A percentile compares a stretch with the other conserved stretches of the same genome.
Conservation (phyloP, 768 basidiomycete genomes). For the Kwoniella europaea region DNA sequence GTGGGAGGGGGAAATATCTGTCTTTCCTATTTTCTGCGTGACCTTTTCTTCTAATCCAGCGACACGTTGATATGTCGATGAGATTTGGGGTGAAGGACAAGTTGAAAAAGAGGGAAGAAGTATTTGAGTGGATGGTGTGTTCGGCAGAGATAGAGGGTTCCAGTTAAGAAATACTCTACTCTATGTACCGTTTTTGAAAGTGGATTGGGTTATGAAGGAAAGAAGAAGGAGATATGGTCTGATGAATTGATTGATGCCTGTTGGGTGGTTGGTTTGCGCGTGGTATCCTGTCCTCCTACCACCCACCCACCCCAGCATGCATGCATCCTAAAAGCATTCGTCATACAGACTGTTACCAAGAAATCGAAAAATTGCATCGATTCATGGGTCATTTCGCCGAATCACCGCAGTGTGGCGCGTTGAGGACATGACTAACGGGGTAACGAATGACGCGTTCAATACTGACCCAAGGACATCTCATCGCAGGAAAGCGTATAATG, state of each 20-base stretch:
- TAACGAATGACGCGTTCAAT: background rate
- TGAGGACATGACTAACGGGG: background rate
- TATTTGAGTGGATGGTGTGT: background rate
- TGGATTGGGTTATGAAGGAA: constrained; percentile 3
- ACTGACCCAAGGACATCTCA: background rate
- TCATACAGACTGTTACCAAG: background rate
- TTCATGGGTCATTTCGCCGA: background rate
- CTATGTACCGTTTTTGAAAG: constrained; percentile 24
- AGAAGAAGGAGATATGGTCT: background rate
- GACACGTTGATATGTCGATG: constrained; percentile 8
- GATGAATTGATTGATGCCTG: background rate
- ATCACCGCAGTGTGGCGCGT: background rate
- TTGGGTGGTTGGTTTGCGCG: constrained; percentile 1
- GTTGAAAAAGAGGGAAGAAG: constrained; percentile 7
- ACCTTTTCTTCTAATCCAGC: background rate
- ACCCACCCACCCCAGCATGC: too few relatives aligned
- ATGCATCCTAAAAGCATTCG: background rate
- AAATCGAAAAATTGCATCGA: background rate
- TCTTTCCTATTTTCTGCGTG: constrained; percentile 8
- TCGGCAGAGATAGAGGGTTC: constrained; percentile 17
- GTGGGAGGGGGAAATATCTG: background rate
- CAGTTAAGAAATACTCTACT: constrained; percentile 7
- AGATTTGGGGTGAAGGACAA: background rate
- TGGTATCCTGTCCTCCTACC: background rate
- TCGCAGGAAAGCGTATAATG: background rate